A percentile compares a stretch with the other conserved stretches of the same genome.
phyloP scores from a whole-genome alignment of 2,329 filamentous ascomycete species.

The Didymella segeticola region DNA sequence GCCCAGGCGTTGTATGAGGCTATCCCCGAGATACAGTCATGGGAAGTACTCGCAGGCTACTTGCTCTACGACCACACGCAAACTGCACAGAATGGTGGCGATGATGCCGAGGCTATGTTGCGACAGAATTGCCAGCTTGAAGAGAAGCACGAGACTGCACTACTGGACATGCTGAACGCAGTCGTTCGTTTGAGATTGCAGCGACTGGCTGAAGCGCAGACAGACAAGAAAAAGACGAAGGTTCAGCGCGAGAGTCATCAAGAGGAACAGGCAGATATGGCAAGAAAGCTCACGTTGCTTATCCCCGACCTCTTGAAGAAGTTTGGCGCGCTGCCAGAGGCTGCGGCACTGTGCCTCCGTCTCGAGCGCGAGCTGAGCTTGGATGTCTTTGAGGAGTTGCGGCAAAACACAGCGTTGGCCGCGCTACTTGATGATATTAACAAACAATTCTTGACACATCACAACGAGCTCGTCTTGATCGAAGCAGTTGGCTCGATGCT shows the following conservation, averaged over 20 bases:
- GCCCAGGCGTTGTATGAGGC: constrained; percentile 85
- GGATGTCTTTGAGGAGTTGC: constrained; percentile 84
- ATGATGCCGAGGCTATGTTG: constrained; percentile 68
- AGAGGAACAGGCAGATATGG: constrained; percentile 79
- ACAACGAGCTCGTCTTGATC: constrained; percentile 80
- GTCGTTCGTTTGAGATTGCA: constrained; percentile 77
- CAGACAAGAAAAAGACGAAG: constrained; percentile 65
- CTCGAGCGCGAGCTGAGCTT: constrained; percentile 87
- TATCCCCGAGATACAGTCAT: constrained; percentile 79
- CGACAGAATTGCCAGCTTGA: constrained; percentile 76
- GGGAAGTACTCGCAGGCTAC: constrained; percentile 89
- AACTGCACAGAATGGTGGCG: constrained; percentile 60
- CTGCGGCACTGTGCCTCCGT: constrained; percentile 83
- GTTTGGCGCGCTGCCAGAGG: constrained; percentile 86
- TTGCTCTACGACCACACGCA: constrained; percentile 87
- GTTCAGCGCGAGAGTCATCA: constrained; percentile 64
- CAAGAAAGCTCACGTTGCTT: constrained; percentile 75
- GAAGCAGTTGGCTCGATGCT: constrained; percentile 84
- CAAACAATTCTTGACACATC: constrained; percentile 92
- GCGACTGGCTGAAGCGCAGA: constrained; percentile 67
- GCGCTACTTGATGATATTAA: constrained; percentile 88
- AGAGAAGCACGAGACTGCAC: constrained; percentile 78
- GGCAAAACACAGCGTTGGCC: constrained; percentile 83
- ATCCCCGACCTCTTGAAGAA: constrained; percentile 91
- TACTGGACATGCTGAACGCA: constrained; percentile 86